Evolutionary conservation across 2,329 filamentous ascomycete species (phyloP), one percentile per base, ranked within the genome.

Genomic region (Penicillium aurantiogriseum): DNA sequence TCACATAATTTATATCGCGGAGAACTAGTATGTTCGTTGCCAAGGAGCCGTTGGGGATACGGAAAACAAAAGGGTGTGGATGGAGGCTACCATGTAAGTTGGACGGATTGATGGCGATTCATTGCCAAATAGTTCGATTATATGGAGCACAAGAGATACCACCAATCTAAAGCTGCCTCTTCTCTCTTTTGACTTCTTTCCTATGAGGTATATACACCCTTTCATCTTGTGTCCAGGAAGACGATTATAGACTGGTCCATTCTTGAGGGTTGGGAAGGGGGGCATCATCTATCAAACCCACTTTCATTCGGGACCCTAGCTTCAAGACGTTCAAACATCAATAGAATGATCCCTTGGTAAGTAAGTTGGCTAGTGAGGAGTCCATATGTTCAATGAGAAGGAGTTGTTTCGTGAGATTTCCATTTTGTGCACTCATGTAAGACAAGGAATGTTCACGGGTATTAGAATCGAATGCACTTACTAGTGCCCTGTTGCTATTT

Each of bases 1-100:
- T 45, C 36, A 53, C 49, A 56, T 57, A 57, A 57, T 40, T 27
- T 53, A 47, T 53, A 46, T 57, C 27, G 36, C 29, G 50, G 49
- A 38, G 33, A 36, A 40, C 49, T 45, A n/a, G 23, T 31, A 27
- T 43, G 21, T 44, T 38, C 36, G 10, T 49, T 43, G 13, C 25
- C 31, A 15, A 36, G 53, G 48, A 51, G 33, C 21, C 23, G 11
- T 35, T 17, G 11, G 10, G 15, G 21, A 25, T 19, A 9, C 15
- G 29, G 31, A 36, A 40, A 21, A 49, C n/a, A 36, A 23, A 35
- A 11, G 10, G 11, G 21, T 43, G 33, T 27, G 38, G 31, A 55
- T 36, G 21, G 36, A 25, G 21, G n/a, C 15, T 44, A 17, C n/a
- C 27, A 40, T 53, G n/a, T 23, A 56, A 49, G 15, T 51, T 38